Evolutionary conservation across 495 filamentous ascomycete genomes (phyloP).

Genomic region (Penicillium lividum): DNA sequence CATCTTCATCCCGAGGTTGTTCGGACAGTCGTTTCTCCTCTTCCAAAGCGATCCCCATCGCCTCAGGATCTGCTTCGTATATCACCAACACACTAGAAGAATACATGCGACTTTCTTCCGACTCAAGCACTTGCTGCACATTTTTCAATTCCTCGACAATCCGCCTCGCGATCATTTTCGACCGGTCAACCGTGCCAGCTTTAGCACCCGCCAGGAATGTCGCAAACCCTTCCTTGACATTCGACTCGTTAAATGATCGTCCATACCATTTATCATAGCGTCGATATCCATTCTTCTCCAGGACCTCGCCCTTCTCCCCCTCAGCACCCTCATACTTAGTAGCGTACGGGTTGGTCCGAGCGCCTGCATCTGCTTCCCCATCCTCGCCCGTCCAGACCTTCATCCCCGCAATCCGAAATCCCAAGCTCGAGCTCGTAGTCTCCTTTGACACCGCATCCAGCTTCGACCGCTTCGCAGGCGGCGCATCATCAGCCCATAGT

Average conservation of each 20-base stretch:
- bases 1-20: conserved; percentile 28
- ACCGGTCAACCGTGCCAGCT: conserved; percentile 52
- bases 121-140: conserved; percentile 65
- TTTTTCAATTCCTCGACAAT: conserved; percentile 67
- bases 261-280: conserved; percentile 90
- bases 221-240: conserved; percentile 71
- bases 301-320: conserved; percentile 38
- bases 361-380: conserved; percentile 43
- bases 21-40: conserved; percentile 52
- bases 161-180: conserved; percentile 57
- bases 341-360: conserved; percentile 42
- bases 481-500: conserved; percentile 84
- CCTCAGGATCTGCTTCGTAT: conserved; percentile 82
- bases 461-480: conserved; percentile 69
- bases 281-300: conserved; percentile 59
- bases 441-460: conserved; percentile 76
- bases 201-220: conserved; percentile 70
- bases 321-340: conserved; percentile 42
- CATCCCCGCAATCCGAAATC: conserved; percentile 93
- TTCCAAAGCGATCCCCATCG: conserved; percentile 65
- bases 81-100: conserved; percentile 86
- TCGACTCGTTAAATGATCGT: conserved; percentile 66
- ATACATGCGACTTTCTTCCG: conserved; percentile 89
- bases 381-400: conserved; percentile 74
- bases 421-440: conserved; percentile 79